phyloP scores from a whole-genome alignment of 345 rosid species.

The Chamaenerion angustifolium region DNA sequence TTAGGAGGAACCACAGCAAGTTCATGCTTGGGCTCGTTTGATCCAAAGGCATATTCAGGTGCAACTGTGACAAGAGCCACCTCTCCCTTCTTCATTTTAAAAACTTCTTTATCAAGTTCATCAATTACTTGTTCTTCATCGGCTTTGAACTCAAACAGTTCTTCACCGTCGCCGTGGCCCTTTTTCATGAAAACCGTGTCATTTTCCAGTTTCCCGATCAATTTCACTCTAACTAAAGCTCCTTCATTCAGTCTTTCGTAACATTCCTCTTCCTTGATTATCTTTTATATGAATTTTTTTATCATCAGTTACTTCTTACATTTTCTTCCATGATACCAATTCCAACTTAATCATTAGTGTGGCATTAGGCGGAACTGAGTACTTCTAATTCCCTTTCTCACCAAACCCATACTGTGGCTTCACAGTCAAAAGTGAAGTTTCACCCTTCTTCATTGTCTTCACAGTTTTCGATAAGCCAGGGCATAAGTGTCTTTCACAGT shows the following conservation, averaged over 20 bases:
- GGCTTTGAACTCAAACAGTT: slow-evolving; percentile 62
- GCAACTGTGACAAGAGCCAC: slow-evolving; percentile 52
- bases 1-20: slow-evolving; percentile 62
- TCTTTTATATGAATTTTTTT: slow-evolving; percentile 67
- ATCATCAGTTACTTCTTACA: slow-evolving; percentile 69
- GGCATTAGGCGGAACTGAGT: slow-evolving; percentile 78
- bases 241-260: slow-evolving; percentile 82
- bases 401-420: slow-evolving; percentile 90
- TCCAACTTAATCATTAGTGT: slow-evolving; percentile 42
- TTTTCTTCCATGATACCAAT: slow-evolving; percentile 78
- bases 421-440: slow-evolving; percentile 62
- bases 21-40: slow-evolving; percentile 56
- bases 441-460: slow-evolving; percentile 86
- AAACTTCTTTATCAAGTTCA: slow-evolving; percentile 77
- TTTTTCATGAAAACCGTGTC: slow-evolving; percentile 67
- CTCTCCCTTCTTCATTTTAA: slow-evolving; percentile 88
- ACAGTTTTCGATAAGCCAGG: slow-evolving; percentile 71
- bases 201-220: slow-evolving; percentile 71
- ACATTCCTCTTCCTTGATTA: slow-evolving; percentile 77
- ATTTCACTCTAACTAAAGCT: slow-evolving; percentile 61
- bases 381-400: slow-evolving; percentile 64
- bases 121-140: slow-evolving; percentile 93
- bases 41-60: slow-evolving; percentile 81
- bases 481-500: slow-evolving; percentile 65
- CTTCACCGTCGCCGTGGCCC: slow-evolving; percentile 56